Evolutionary conservation across 306 rosid species (phyloP).

Genomic region (Vigna angularis): DNA sequence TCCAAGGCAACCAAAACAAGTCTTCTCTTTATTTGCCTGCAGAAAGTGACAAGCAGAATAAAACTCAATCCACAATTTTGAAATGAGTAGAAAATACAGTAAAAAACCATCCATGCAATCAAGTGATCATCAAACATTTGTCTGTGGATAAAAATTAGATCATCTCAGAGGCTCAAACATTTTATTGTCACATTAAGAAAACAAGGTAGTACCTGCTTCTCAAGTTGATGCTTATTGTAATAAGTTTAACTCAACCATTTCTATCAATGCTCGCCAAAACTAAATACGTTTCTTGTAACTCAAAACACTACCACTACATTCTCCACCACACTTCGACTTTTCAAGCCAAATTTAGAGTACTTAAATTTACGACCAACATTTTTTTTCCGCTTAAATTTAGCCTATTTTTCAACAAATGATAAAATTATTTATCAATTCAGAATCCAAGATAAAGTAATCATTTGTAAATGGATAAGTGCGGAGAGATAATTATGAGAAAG

Average conservation of each 20-base stretch:
- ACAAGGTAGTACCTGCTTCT: slow-evolving; percentile 73
- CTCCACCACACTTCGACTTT: slow-evolving; percentile 20
- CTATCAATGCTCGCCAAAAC: slow-evolving; percentile 6
- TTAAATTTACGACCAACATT: too few species aligned
- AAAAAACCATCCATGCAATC: slow-evolving; percentile 24
- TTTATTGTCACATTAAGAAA: slow-evolving; percentile 1
- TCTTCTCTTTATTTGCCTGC: slow-evolving; percentile 96
- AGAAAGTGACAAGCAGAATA: slow-evolving; percentile 39
- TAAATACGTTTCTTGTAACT: slow-evolving; percentile 25
- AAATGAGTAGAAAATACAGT: background rate
- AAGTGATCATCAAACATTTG: too few species aligned
- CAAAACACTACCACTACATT: background rate
- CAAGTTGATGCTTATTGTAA: slow-evolving; percentile 89
- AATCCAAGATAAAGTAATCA: too few species aligned
- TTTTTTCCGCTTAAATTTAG: too few species aligned
- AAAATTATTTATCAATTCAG: too few species aligned
- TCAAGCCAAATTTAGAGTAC: too few species aligned
- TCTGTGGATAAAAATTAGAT: background rate
- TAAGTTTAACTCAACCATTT: slow-evolving; percentile 58
- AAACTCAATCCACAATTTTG: slow-evolving; percentile 17
- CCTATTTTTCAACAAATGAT: too few species aligned
- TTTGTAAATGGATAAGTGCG: too few species aligned
- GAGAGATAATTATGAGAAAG: too few species aligned
- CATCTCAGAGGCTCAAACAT: background rate
- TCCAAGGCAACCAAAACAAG: slow-evolving; percentile 82